Evolutionary conservation across 2,329 filamentous ascomycete species (phyloP).

Genomic region (Ophiocordyceps camponoti-leonardi): DNA sequence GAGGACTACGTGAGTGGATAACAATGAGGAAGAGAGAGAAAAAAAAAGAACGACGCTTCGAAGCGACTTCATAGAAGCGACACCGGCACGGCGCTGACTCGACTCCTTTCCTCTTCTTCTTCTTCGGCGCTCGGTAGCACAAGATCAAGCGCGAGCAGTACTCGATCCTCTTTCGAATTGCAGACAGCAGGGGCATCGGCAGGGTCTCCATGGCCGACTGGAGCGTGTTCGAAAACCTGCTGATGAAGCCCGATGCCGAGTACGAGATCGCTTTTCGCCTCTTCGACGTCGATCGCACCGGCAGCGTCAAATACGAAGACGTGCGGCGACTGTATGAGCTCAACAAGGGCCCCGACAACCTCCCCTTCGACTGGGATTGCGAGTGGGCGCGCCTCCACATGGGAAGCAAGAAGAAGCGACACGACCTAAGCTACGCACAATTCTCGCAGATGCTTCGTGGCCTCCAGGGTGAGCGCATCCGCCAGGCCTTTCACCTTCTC

Average conservation of each 20-base stretch:
- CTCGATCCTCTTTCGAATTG: constrained; percentile 78
- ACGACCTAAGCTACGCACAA: constrained; percentile 86
- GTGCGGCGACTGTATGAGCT: constrained; percentile 73
- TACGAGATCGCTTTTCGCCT: constrained; percentile 97
- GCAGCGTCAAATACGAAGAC: constrained; percentile 75
- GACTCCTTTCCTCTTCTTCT: neutral
- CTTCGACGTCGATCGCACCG: constrained; percentile 74
- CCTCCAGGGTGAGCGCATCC: constrained; percentile 85
- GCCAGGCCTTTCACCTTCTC: constrained; percentile 84
- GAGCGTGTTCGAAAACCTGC: constrained; percentile 84
- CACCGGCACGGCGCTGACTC: neutral
- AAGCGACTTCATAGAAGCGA: neutral
- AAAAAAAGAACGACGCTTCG: neutral
- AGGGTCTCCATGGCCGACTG: constrained; percentile 71
- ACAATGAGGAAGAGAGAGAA: neutral
- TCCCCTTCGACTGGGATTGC: constrained; percentile 94
- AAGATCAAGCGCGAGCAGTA: constrained; percentile 97
- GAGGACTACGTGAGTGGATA: constrained; percentile 72
- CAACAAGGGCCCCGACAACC: constrained; percentile 69
- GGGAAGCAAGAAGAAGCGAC: constrained; percentile 71
- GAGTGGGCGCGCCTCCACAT: constrained; percentile 95
- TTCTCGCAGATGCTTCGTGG: constrained; percentile 97
- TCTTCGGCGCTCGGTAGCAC: constrained; percentile 44
- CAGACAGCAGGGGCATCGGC: constrained; percentile 61
- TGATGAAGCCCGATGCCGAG: constrained; percentile 88